Conservation (phyloP, 208 protist species). For the Leishmania tarentolae region DNA sequence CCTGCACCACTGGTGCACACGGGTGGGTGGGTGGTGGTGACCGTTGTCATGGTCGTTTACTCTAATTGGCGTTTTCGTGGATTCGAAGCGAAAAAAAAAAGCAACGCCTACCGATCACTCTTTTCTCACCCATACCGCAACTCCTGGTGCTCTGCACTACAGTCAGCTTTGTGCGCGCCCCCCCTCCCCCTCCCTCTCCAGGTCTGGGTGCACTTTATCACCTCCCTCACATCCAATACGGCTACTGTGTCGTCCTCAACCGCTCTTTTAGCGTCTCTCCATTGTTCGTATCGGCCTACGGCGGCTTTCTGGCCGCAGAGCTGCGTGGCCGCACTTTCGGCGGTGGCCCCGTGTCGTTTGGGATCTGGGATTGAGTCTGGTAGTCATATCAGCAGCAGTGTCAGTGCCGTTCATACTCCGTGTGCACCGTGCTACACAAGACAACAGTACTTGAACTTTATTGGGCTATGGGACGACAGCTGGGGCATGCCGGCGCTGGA, state of each 20-base stretch:
- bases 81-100: background rate
- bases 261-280: slow-evolving; percentile 44
- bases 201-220: slow-evolving; percentile 31
- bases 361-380: background rate
- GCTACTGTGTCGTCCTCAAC: slow-evolving; percentile 53
- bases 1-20: background rate
- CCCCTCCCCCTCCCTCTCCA: background rate
- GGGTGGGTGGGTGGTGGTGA: too few species aligned
- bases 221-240: slow-evolving; percentile 52
- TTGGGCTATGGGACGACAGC: slow-evolving; percentile 27
- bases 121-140: background rate
- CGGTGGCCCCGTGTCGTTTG: slow-evolving; percentile 15
- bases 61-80: background rate
- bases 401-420: background rate
- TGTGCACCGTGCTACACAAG: slow-evolving; percentile 12
- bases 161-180: slow-evolving; percentile 17
- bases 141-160: too few species aligned
- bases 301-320: slow-evolving; percentile 38
- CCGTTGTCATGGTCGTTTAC: background rate
- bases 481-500: slow-evolving; percentile 9
- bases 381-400: background rate
- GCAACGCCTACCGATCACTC: background rate
- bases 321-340: slow-evolving; percentile 24
- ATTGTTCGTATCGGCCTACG: slow-evolving; percentile 51
- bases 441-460: slow-evolving; percentile 9